Evolutionary conservation across 345 rosid species (phyloP).

Genomic region (Brassica incana): DNA sequence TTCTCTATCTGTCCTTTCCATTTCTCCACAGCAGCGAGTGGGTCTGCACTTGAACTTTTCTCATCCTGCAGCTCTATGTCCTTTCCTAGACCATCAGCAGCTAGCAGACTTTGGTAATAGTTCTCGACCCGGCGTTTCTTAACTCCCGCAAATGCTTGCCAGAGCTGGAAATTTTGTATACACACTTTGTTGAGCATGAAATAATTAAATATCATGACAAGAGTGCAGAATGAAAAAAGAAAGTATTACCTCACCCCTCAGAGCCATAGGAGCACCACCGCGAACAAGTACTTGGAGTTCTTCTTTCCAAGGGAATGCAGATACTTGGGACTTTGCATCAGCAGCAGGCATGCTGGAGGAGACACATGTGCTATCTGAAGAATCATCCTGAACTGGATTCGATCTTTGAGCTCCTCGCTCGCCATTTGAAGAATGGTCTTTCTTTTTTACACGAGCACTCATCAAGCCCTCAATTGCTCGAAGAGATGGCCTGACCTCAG

Average conservation of each 20-base stretch:
- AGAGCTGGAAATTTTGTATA: conserved; percentile 61
- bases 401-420: conserved; percentile 56
- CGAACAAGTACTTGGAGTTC: conserved; percentile 95
- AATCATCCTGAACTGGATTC: conserved; percentile 56
- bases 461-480: conserved; percentile 75
- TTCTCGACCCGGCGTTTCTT: conserved; percentile 75
- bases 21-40: conserved; percentile 44
- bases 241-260: conserved; percentile 86
- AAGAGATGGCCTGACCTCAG: conserved; percentile 79
- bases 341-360: conserved; percentile 27
- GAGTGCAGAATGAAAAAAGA: conserved; percentile 1
- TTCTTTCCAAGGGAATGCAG: conserved; percentile 76
- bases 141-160: conserved; percentile 98
- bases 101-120: conserved; percentile 75
- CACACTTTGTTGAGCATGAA: not conserved
- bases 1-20: conserved; percentile 42
- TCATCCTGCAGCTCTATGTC: conserved; percentile 43
- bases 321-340: conserved; percentile 42
- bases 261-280: conserved; percentile 96
- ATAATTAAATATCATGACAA: not conserved
- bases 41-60: conserved; percentile 38
- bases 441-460: conserved; percentile 69
- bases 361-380: conserved; percentile 11
- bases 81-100: conserved; percentile 52
- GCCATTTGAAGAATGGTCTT: conserved; percentile 41